Conservation (phyloP, 2,329 filamentous ascomycete species). For the Xylariomycetidae sp. region DNA sequence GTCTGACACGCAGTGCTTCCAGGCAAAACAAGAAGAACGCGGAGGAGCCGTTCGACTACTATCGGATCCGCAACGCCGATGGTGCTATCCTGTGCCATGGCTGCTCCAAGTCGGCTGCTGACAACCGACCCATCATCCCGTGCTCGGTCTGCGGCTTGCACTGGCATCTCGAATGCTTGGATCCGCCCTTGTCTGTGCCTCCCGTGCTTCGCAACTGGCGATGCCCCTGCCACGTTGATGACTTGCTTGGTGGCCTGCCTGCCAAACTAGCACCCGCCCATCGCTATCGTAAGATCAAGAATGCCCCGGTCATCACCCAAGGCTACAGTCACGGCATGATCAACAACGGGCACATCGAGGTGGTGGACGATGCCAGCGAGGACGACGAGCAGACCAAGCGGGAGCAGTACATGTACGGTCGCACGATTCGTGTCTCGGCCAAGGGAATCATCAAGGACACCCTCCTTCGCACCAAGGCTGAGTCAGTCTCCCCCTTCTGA, state of each 20-base stretch:
- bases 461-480: slow-evolving; percentile 26
- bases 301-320: slow-evolving; percentile 44
- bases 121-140: slow-evolving; percentile 68
- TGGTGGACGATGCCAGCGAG: slow-evolving; percentile 55
- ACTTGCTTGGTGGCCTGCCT: slow-evolving; percentile 59
- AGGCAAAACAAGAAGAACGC: slow-evolving; percentile 47
- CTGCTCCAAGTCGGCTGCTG: slow-evolving; percentile 61
- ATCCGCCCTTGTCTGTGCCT: slow-evolving; percentile 74
- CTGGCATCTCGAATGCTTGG: slow-evolving; percentile 91
- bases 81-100: slow-evolving; percentile 70
- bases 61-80: slow-evolving; percentile 63
- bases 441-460: slow-evolving; percentile 59
- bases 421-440: slow-evolving; percentile 57
- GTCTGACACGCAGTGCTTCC: slow-evolving; percentile 2
- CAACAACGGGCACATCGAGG: slow-evolving; percentile 68
- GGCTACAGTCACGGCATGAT: slow-evolving; percentile 55
- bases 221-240: slow-evolving; percentile 81
- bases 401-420: slow-evolving; percentile 56
- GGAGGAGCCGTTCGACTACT: slow-evolving; percentile 61
- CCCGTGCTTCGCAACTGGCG: slow-evolving; percentile 75
- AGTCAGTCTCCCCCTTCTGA: slow-evolving; percentile 8
- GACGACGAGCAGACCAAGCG: slow-evolving; percentile 46
- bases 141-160: slow-evolving; percentile 73
- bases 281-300: slow-evolving; percentile 55
- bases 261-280: slow-evolving; percentile 52